Percentiles rank a stretch among this genome's conserved stretches.
Conservation (phyloP, 805 yeast species). For the Saccharomycopsis babjevae region DNA sequence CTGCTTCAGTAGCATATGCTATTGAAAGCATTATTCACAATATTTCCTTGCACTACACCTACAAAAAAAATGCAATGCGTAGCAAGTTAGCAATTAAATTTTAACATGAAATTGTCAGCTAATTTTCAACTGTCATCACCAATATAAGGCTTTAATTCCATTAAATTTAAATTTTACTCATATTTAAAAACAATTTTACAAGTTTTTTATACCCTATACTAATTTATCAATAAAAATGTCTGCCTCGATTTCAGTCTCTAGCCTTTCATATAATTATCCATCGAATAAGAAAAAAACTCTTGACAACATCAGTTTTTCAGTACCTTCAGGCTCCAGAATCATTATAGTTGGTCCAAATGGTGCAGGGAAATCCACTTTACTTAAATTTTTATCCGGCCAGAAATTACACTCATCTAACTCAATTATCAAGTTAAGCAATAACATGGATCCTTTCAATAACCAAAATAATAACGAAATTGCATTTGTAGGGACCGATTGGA, state of each 20-base stretch:
- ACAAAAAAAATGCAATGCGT: no score
- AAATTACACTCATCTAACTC: conserved; percentile 62
- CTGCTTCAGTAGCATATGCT: no score
- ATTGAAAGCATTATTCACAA: no score
- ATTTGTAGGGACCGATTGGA: conserved; percentile 97
- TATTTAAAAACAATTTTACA: no score
- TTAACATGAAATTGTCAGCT: no score
- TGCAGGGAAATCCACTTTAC: conserved; percentile 89
- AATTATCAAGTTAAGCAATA: conserved; percentile 57
- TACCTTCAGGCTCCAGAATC: conserved; percentile 67
- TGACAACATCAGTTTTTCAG: conserved; percentile 45
- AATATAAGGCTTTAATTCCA: no score
- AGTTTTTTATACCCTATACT: not conserved
- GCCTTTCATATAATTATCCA: conserved; percentile 63
- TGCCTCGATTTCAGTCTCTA: conserved; percentile 49
- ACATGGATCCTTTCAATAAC: conserved; percentile 71
- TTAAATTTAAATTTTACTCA: not conserved
- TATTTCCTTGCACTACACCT: no score
- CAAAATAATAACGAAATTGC: conserved; percentile 45
- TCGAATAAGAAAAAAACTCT: conserved; percentile 53
- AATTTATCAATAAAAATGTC: not conserved
- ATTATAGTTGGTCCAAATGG: conserved; percentile 90
- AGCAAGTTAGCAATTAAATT: no score
- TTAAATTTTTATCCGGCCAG: conserved; percentile 83
- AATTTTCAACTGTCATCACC: no score